phyloP scores from a whole-genome alignment of 805 yeast species.

The Kazachstania martiniae region DNA sequence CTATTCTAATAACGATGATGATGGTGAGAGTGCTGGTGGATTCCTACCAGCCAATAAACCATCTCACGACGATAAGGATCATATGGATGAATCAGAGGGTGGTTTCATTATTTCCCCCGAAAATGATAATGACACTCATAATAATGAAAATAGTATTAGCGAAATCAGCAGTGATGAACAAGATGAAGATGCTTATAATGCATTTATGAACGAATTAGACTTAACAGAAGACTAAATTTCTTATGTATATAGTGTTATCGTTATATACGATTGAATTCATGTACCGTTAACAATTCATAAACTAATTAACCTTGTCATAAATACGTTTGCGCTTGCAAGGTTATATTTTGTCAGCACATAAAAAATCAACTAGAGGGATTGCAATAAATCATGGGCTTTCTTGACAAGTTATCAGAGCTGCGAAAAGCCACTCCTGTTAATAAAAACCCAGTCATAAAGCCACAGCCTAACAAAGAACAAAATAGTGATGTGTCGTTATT shows the following conservation, averaged over 20 bases:
- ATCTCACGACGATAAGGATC: background rate
- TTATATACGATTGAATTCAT: too few species aligned
- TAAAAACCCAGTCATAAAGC: background rate
- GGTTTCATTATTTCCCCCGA: conserved; percentile 7
- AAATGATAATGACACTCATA: background rate
- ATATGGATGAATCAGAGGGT: conserved; percentile 4
- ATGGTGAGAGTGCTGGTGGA: conserved; percentile 2
- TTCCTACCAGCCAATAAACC: conserved; percentile 1
- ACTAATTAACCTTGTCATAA: too few species aligned
- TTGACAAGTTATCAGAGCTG: conserved; percentile 21
- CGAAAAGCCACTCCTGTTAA: conserved; percentile 16
- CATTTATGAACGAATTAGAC: too few species aligned
- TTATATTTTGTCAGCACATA: too few species aligned
- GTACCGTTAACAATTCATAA: too few species aligned
- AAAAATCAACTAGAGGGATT: too few species aligned
- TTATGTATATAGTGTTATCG: too few species aligned
- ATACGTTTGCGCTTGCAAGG: too few species aligned
- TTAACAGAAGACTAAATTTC: too few species aligned
- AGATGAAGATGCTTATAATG: background rate
- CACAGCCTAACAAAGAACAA: background rate
- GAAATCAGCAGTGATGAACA: background rate
- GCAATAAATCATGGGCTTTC: conserved; percentile 23
- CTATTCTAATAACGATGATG: conserved; percentile 1
- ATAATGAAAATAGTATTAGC: conserved; percentile 2
- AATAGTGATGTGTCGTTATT: conserved; percentile 11